Evolutionary conservation across 441 rosid species (phyloP).

Genomic region (Pelargonium myrrhifolium): DNA sequence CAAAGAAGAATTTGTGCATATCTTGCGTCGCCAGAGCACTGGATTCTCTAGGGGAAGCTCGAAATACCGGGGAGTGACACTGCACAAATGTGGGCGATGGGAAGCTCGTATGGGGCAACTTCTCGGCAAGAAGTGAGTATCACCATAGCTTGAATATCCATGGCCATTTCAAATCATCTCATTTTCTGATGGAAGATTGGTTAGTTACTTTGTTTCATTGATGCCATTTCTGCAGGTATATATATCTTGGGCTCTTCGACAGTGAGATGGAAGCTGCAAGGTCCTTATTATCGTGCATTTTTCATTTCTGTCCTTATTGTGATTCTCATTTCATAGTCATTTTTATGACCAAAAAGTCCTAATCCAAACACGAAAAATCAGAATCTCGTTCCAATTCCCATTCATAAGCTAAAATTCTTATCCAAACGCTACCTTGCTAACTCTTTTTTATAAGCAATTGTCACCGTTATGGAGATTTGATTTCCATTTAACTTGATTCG

Average conservation of each 20-base stretch:
- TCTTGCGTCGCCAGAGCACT: constrained; percentile 73
- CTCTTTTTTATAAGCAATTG: too few species aligned
- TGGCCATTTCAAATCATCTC: not conserved
- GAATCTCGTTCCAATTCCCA: too few species aligned
- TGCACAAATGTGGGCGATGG: constrained; percentile 45
- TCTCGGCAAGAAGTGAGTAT: constrained; percentile 71
- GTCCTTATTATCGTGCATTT: constrained; percentile 28
- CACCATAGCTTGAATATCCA: not conserved
- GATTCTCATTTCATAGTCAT: too few species aligned
- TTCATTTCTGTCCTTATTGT: not conserved
- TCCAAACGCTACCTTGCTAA: too few species aligned
- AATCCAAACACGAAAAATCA: too few species aligned
- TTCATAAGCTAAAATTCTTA: too few species aligned
- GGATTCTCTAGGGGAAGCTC: constrained; percentile 85
- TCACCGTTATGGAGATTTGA: not conserved
- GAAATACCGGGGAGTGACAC: constrained; percentile 79
- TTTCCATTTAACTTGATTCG: constrained; percentile 12
- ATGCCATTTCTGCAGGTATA: constrained; percentile 55
- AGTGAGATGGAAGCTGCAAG: constrained; percentile 88
- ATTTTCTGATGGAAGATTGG: constrained; percentile 2
- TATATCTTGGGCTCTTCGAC: constrained; percentile 84
- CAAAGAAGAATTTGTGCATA: constrained; percentile 80
- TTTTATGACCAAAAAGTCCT: too few species aligned
- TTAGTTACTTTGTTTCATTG: constrained; percentile 22
- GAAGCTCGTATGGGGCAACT: constrained; percentile 89